A percentile compares a stretch with the other conserved stretches of the same genome.
Conservation (phyloP, 1,139 yeast species). For the Sugiyamaella castrensis region DNA sequence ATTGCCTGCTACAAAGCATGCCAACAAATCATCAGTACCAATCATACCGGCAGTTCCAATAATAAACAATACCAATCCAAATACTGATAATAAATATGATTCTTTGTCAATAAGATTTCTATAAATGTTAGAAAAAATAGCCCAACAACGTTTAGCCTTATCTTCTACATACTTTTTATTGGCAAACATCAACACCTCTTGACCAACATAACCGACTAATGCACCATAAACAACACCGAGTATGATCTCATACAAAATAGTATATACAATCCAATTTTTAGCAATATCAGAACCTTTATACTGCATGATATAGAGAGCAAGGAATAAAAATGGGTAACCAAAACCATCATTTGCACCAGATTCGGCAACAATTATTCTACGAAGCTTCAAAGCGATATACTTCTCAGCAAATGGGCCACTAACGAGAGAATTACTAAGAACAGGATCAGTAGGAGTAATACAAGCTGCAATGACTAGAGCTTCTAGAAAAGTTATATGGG, state of each 20-base stretch:
- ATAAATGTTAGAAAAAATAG: constrained; percentile 6
- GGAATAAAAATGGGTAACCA: constrained; percentile 42
- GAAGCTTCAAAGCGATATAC: constrained; percentile 34
- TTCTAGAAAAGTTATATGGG: constrained; percentile 36
- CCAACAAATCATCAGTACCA: constrained; percentile 42
- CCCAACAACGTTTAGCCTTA: not conserved
- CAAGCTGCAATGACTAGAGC: constrained; percentile 43
- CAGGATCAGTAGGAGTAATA: constrained; percentile 48
- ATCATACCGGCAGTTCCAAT: constrained; percentile 45
- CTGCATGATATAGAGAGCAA: constrained; percentile 36
- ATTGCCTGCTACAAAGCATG: constrained; percentile 40
- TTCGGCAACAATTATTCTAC: constrained; percentile 40
- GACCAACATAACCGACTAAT: constrained; percentile 35
- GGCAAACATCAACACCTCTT: constrained; percentile 31
- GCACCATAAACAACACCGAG: constrained; percentile 38
- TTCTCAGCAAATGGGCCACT: constrained; percentile 44
- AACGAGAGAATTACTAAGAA: constrained; percentile 44
- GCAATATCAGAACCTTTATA: constrained; percentile 34
- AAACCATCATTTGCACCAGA: constrained; percentile 45
- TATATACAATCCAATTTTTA: constrained; percentile 39
- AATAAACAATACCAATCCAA: constrained; percentile 70
- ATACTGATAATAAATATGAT: constrained; percentile 65
- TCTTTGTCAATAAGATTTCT: constrained; percentile 44
- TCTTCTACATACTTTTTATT: constrained; percentile 21
- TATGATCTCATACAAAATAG: constrained; percentile 38